Conservation (phyloP, 768 basidiomycete genomes). For the Boletus sp. region DNA sequence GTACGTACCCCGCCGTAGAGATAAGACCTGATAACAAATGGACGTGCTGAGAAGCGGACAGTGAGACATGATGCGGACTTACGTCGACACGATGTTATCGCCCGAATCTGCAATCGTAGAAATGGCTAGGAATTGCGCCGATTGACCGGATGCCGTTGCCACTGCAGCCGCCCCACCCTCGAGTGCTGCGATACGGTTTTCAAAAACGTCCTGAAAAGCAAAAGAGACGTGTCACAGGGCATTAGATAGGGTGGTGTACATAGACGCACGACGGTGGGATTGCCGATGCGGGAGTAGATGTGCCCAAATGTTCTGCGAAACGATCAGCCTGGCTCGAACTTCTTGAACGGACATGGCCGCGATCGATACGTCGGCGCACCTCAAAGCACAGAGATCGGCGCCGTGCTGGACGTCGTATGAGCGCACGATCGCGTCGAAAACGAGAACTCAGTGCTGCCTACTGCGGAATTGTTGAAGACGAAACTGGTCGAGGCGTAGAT, state of each 20-base stretch:
- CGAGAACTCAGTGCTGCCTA: slow-evolving; percentile 13
- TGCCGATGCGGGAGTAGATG: slow-evolving; percentile 55
- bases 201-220: slow-evolving; percentile 53
- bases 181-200: slow-evolving; percentile 61
- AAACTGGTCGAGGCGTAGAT: slow-evolving; percentile 60
- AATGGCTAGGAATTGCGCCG: slow-evolving; percentile 63
- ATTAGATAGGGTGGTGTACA: not conserved
- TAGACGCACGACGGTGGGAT: slow-evolving; percentile 52
- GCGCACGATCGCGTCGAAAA: not conserved
- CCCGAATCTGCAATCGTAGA: slow-evolving; percentile 49
- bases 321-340: not conserved
- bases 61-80: slow-evolving; percentile 10
- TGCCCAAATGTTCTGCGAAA: slow-evolving; percentile 41
- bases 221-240: not conserved
- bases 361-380: slow-evolving; percentile 17
- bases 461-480: slow-evolving; percentile 55
- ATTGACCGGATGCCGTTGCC: slow-evolving; percentile 55
- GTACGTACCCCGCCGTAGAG: slow-evolving; percentile 58
- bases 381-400: slow-evolving; percentile 54
- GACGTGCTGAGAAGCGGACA: not conserved
- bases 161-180: slow-evolving; percentile 64
- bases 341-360: not conserved
- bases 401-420: slow-evolving; percentile 40
- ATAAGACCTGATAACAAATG: slow-evolving; percentile 35
- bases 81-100: slow-evolving; percentile 68